A percentile compares a stretch with the other conserved stretches of the same genome.
Conservation (phyloP, 228 moss, liverwort and hornwort species). For the Sphagnum magellanicum region DNA sequence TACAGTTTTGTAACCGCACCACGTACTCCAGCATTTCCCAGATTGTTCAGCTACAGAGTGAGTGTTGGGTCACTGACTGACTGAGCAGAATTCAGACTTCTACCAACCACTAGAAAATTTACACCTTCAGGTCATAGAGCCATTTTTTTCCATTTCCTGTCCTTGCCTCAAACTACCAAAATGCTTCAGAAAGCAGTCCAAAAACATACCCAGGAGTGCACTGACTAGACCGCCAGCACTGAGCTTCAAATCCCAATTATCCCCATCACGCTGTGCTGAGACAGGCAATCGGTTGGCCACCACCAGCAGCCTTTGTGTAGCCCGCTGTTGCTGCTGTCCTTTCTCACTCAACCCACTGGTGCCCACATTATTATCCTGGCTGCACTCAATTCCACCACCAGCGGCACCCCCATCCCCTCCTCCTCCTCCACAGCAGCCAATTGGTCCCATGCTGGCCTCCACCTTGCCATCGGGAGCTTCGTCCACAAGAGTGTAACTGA, state of each 20-base stretch:
- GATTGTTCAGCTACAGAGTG: no score
- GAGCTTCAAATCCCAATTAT: constrained; percentile 74
- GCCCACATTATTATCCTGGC: constrained; percentile 36
- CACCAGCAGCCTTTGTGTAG: constrained; percentile 71
- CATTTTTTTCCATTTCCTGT: no score
- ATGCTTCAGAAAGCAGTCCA: no score
- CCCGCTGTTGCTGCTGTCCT: constrained; percentile 14
- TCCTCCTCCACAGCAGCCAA: constrained; percentile 7
- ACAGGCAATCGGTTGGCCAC: constrained; percentile 97
- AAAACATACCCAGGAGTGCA: constrained; percentile 68
- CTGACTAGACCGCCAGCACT: constrained; percentile 96
- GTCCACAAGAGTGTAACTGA: constrained; percentile 8
- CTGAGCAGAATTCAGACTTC: no score
- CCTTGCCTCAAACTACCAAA: no score
- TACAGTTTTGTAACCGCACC: no score
- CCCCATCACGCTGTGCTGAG: constrained; percentile 65
- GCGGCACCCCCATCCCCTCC: constrained; percentile 22
- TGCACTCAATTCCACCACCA: constrained; percentile 32
- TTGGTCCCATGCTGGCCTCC: constrained; percentile 5
- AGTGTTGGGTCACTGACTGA: no score
- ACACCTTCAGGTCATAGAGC: no score
- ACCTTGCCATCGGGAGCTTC: constrained; percentile 8
- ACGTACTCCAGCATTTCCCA: no score
- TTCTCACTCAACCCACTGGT: constrained; percentile 39
- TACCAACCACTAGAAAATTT: no score